Conservation (phyloP, 2,329 filamentous ascomycete genomes). For the Cercospora canescens region DNA sequence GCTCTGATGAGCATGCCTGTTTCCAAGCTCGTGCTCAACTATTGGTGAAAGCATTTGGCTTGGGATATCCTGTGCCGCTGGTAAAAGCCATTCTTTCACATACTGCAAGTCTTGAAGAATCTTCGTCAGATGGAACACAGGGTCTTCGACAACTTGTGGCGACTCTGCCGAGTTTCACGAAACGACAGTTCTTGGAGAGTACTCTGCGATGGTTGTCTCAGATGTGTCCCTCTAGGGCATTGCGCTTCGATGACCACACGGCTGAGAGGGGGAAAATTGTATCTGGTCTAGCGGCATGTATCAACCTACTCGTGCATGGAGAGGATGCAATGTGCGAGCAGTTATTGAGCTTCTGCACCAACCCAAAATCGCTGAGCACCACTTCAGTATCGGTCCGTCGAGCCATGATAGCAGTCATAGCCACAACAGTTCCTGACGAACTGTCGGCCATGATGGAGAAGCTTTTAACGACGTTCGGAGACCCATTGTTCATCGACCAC, state of each 20-base stretch:
- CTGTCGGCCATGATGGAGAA: slow-evolving; percentile 65
- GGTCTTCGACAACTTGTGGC: slow-evolving; percentile 9
- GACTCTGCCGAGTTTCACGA: slow-evolving; percentile 30
- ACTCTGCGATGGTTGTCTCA: slow-evolving; percentile 34
- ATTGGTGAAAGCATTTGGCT: slow-evolving; percentile 60
- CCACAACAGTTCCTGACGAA: slow-evolving; percentile 23
- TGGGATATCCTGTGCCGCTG: slow-evolving; percentile 62
- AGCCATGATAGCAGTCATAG: slow-evolving; percentile 31
- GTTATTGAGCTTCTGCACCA: slow-evolving; percentile 25
- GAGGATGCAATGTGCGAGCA: slow-evolving; percentile 20
- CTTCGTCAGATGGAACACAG: neutral
- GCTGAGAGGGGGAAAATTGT: neutral
- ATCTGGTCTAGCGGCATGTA: slow-evolving; percentile 17
- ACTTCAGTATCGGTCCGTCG: slow-evolving; percentile 28
- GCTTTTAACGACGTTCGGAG: slow-evolving; percentile 73
- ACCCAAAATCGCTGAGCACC: slow-evolving; percentile 25
- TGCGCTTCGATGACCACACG: neutral
- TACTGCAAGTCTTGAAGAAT: neutral
- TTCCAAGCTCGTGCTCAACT: slow-evolving; percentile 43
- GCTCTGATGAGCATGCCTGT: slow-evolving; percentile 25
- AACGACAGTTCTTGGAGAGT: slow-evolving; percentile 45
- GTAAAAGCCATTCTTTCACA: slow-evolving; percentile 15
- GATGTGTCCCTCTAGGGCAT: neutral
- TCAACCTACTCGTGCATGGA: slow-evolving; percentile 19
- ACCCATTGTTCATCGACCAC: slow-evolving; percentile 84